A percentile compares a stretch with the other conserved stretches of the same genome.
phyloP scores from a whole-genome alignment of 2,329 filamentous ascomycete genomes.

The Didymella pinodella region DNA sequence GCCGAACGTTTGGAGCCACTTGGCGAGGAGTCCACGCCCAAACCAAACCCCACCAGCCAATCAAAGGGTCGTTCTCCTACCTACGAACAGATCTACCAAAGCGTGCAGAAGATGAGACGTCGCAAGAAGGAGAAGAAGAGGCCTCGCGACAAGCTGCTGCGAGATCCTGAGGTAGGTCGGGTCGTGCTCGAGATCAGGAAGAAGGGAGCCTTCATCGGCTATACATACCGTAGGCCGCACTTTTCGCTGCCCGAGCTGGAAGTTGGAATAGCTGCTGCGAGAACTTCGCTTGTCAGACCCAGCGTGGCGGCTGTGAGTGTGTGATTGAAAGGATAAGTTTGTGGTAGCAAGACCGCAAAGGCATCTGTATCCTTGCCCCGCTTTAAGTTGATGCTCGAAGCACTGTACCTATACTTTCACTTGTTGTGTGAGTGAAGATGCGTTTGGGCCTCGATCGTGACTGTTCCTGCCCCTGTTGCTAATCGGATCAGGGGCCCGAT shows the following conservation, averaged over 20 bases:
- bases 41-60: not conserved
- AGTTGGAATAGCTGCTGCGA: conserved; percentile 22
- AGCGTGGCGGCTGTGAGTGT: conserved; percentile 22
- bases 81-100: conserved; percentile 16
- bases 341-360: not conserved
- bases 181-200: conserved; percentile 82
- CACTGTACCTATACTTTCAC: not conserved
- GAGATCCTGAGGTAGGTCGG: conserved; percentile 72
- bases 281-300: conserved; percentile 5
- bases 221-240: conserved; percentile 74
- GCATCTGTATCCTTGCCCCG: not conserved
- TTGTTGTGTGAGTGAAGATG: no score
- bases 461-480: no score
- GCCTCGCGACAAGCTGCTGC: conserved; percentile 82
- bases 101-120: conserved; percentile 45
- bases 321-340: not conserved
- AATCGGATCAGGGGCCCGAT: no score
- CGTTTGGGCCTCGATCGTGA: no score
- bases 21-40: conserved; percentile 9
- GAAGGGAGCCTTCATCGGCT: conserved; percentile 84
- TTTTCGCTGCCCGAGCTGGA: conserved; percentile 45
- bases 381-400: not conserved
- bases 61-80: not conserved
- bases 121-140: conserved; percentile 75
- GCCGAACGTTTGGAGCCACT: conserved; percentile 5